Evolutionary conservation across 257 asterid species (phyloP).

Genomic region (Plantago major): DNA sequence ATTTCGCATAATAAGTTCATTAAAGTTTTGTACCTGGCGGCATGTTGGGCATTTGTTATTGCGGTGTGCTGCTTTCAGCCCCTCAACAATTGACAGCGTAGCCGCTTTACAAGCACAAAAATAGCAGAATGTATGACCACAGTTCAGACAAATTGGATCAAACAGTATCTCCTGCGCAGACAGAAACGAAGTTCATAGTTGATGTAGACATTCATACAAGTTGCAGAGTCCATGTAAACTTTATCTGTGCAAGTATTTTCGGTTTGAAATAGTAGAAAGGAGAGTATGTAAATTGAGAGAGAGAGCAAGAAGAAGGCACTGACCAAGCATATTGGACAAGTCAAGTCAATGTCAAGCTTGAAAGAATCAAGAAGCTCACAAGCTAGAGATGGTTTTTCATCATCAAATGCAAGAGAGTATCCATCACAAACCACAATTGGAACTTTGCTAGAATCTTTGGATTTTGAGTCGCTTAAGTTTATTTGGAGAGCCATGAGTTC

Average conservation of each 20-base stretch:
- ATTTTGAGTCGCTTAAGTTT: slow-evolving; percentile 38
- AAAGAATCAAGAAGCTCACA: slow-evolving; percentile 53
- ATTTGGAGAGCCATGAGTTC: slow-evolving; percentile 74
- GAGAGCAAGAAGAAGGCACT: neutral
- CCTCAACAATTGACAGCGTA: slow-evolving; percentile 73
- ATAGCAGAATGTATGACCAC: slow-evolving; percentile 89
- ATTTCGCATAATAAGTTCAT: no score
- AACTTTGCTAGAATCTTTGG: slow-evolving; percentile 23
- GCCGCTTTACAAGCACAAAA: slow-evolving; percentile 88
- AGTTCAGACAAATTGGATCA: slow-evolving; percentile 76
- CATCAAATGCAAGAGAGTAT: slow-evolving; percentile 44
- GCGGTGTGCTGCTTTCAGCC: slow-evolving; percentile 47
- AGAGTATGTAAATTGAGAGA: neutral
- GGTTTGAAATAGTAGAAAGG: no score
- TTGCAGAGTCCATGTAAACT: no score
- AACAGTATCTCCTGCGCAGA: slow-evolving; percentile 61
- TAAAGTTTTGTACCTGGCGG: slow-evolving; percentile 47
- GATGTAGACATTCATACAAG: no score
- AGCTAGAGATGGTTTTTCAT: slow-evolving; percentile 45
- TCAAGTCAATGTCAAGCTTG: slow-evolving; percentile 57
- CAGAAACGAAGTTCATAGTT: neutral
- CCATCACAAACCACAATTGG: slow-evolving; percentile 31
- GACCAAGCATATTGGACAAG: slow-evolving; percentile 88
- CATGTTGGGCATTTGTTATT: slow-evolving; percentile 72
- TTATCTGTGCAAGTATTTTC: no score